Conservation (phyloP, 495 filamentous ascomycete genomes). For the Cudoniella acicularis region DNA sequence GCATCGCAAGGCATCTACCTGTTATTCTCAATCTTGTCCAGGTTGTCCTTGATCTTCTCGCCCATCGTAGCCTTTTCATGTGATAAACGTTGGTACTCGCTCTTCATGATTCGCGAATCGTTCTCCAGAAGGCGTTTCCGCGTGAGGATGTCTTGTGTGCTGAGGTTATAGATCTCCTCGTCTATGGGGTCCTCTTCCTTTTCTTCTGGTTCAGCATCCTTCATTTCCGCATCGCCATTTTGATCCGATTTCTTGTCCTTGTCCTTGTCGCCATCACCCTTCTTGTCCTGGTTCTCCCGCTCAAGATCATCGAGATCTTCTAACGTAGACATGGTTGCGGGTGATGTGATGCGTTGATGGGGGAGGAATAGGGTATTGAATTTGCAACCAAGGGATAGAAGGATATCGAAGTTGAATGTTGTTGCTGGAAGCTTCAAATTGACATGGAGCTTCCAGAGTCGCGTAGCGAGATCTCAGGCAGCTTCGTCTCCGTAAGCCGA, state of each 20-base stretch:
- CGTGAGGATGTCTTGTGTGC: conserved; percentile 90
- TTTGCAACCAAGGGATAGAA: background rate
- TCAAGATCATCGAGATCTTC: conserved; percentile 72
- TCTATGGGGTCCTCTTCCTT: conserved; percentile 82
- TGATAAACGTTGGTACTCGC: conserved; percentile 88
- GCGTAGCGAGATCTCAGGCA: conserved; percentile 17
- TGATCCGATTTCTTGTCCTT: conserved; percentile 63
- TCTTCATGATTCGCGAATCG: conserved; percentile 96
- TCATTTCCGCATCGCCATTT: conserved; percentile 86
- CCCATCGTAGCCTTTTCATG: conserved; percentile 94
- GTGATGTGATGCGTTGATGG: background rate
- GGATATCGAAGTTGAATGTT: background rate
- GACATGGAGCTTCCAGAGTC: conserved; percentile 18
- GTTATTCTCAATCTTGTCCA: conserved; percentile 99
- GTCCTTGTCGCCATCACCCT: conserved; percentile 68
- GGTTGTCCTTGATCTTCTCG: conserved; percentile 98
- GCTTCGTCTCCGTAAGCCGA: background rate
- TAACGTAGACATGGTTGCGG: conserved; percentile 66
- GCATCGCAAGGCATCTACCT: conserved; percentile 52
- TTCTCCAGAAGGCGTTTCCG: conserved; percentile 88
- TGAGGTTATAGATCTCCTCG: conserved; percentile 82
- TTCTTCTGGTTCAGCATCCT: conserved; percentile 67
- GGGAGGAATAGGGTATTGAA: background rate
- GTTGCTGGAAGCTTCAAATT: conserved; percentile 10
- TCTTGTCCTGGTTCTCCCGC: conserved; percentile 62